Evolutionary conservation across 1,284 basidiomycete species (phyloP).

Genomic region (Cryptococcus maquisensis): DNA sequence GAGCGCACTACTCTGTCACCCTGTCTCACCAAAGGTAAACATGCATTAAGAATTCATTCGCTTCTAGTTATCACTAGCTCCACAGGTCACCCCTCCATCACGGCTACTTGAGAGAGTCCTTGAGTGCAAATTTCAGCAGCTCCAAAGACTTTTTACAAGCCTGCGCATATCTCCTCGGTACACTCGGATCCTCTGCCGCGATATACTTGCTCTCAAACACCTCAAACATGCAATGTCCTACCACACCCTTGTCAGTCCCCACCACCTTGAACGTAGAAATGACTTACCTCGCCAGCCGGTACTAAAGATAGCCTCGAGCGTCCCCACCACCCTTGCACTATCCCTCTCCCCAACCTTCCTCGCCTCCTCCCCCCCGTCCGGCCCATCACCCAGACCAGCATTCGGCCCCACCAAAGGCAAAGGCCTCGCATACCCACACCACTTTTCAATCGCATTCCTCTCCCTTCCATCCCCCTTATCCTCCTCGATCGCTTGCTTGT

Average conservation of each 20-base stretch:
- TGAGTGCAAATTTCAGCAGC: no score
- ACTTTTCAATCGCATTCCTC: neutral
- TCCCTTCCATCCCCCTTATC: neutral
- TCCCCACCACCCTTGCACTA: constrained; percentile 8
- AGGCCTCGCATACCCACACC: constrained; percentile 7
- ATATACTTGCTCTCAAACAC: constrained; percentile 8
- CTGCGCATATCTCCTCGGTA: constrained; percentile 4
- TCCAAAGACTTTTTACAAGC: neutral
- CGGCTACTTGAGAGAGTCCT: no score
- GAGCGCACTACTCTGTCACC: no score
- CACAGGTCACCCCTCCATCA: no score
- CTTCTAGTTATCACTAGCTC: no score
- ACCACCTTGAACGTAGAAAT: neutral
- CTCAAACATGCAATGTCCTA: constrained; percentile 8
- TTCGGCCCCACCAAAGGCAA: constrained; percentile 11
- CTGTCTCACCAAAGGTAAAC: no score
- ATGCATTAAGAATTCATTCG: no score
- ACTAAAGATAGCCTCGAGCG: constrained; percentile 8
- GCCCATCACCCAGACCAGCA: neutral
- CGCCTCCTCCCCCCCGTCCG: constrained; percentile 2
- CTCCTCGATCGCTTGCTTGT: neutral
- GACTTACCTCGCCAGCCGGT: constrained; percentile 16
- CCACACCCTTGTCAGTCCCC: neutral
- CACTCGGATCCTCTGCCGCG: constrained; percentile 2
- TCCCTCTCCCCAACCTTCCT: constrained; percentile 2